Evolutionary conservation across 106 monocot species (phyloP).

Genomic region (Platanthera guangdongensis): DNA sequence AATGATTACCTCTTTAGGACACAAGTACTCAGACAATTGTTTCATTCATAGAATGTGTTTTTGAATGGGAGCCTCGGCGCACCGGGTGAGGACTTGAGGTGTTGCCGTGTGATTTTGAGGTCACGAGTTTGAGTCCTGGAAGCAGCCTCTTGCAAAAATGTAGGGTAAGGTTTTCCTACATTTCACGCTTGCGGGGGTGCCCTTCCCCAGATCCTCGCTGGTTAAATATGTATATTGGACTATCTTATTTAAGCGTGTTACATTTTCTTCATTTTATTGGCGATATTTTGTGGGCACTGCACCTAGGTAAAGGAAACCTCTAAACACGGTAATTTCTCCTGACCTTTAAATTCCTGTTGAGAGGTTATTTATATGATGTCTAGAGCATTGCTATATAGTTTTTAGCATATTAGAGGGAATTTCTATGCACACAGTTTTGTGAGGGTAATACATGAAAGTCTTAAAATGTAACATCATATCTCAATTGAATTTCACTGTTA

Average conservation of each 20-base stretch:
- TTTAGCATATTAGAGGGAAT: not conserved
- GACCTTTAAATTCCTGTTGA: not conserved
- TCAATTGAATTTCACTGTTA: no score
- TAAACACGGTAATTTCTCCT: not conserved
- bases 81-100: no score
- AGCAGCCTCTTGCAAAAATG: no score
- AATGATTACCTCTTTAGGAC: not conserved
- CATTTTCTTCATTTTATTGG: not conserved
- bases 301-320: not conserved
- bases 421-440: no score
- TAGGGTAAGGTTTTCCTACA: no score
- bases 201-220: not conserved
- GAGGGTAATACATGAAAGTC: no score
- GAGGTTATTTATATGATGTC: not conserved
- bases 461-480: no score
- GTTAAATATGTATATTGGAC: not conserved
- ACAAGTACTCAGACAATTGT: not conserved
- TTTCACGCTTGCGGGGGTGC: no score
- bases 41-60: not conserved
- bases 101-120: no score
- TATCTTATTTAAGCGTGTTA: not conserved
- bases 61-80: no score
- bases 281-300: not conserved
- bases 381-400: not conserved
- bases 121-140: no score